phyloP scores from a whole-genome alignment of 495 filamentous ascomycete species.

The Hypomontagnella monticulosa region DNA sequence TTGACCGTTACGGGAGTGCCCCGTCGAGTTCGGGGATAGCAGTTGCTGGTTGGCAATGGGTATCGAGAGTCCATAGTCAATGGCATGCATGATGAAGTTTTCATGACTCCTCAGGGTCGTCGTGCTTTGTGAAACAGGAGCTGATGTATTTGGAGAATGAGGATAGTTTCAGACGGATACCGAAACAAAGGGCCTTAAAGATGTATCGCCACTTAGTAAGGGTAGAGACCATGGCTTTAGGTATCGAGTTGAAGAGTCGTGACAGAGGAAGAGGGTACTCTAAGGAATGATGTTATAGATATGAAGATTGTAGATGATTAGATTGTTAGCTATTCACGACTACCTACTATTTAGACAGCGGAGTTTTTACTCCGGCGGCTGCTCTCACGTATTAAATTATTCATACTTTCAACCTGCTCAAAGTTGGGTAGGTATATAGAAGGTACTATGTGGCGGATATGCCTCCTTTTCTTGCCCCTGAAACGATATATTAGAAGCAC shows the following conservation, averaged over 20 bases:
- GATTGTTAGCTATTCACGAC: too few species aligned
- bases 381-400: too few species aligned
- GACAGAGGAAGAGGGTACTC: conserved; percentile 1
- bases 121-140: conserved; percentile 25
- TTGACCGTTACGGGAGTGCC: conserved; percentile 18
- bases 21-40: conserved; percentile 28
- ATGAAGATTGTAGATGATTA: not conserved
- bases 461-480: too few species aligned
- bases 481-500: not conserved
- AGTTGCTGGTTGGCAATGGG: conserved; percentile 17
- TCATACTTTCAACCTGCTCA: too few species aligned
- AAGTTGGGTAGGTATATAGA: too few species aligned
- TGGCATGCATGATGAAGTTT: conserved; percentile 18
- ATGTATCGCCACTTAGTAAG: conserved; percentile 36
- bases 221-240: conserved; percentile 27
- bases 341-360: not conserved
- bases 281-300: conserved; percentile 6
- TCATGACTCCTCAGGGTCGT: conserved; percentile 27
- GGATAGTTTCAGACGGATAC: conserved; percentile 23
- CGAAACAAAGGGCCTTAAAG: conserved; percentile 28
- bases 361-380: too few species aligned
- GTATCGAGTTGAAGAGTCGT: not conserved
- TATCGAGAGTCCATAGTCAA: conserved; percentile 19
- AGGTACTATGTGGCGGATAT: too few species aligned
- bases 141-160: conserved; percentile 24